Evolutionary conservation across 2,329 filamentous ascomycete genomes (phyloP), one percentile per base, ranked within the genome.

Genomic region (Pseudonectria foliicola): DNA sequence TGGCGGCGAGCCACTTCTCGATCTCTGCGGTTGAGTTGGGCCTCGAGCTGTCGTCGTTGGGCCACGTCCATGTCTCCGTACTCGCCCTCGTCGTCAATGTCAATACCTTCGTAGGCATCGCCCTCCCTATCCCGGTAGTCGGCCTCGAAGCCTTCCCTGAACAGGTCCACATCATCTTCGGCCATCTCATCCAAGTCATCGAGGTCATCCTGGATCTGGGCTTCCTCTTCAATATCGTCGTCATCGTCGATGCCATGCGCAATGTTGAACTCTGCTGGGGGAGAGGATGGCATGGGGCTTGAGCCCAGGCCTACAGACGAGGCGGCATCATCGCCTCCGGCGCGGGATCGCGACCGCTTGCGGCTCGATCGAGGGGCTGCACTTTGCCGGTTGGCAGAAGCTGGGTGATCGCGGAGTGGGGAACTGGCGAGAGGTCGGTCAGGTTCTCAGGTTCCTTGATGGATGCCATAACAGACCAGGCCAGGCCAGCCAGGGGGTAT

Each of bases 131-230:
- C 67, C 49, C 68, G 67, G 60, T 87, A 86, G 51, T 89, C 85
- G 33, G 71, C 73, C 54, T 84, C 79, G 48, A 82, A 83, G 18
- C 82, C 80, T 42, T 83, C 77, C 27, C 75, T 80, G 56, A 90
- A 90, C 25, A 85, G 69, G 52, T 89, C 83, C 42, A 92, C 76
- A 37, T 85, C 82, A 35, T 89, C 85, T 52, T 89, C 86, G 8
- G 85, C 82, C 67, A 78, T 77, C 55, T 89, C 84, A 49, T 92
- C 86, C 28, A 89, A 72, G 37, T 92, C 82, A 35, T 87, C 84
- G 13, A 81, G 69, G 46, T 82, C 81, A 45, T 82, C 80, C 46
- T 87, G 80, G 29, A 80, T 68, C 53, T 87, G 81, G 32, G 75
- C 73, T 33, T 86, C 81, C 33, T 83, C 79, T 36, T 86, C 72